Conservation (phyloP, 495 filamentous ascomycete species). For the Articulospora tetracladia region DNA sequence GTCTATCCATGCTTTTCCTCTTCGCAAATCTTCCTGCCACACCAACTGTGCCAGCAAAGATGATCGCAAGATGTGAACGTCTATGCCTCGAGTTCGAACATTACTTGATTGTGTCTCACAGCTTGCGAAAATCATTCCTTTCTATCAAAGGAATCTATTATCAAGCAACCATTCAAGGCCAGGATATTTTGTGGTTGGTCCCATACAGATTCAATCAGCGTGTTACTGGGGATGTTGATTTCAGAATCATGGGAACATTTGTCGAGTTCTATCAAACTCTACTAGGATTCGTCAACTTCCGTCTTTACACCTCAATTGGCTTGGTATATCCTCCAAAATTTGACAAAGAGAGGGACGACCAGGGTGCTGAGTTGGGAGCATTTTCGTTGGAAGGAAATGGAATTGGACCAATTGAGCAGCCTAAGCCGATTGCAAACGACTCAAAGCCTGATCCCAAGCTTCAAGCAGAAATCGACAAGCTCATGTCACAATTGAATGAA, state of each 20-base stretch:
- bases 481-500: slow-evolving; percentile 47
- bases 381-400: slow-evolving; percentile 79
- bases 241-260: slow-evolving; percentile 98
- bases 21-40: slow-evolving; percentile 95
- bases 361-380: slow-evolving; percentile 85
- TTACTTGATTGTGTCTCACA: slow-evolving; percentile 88
- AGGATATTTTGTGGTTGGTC: slow-evolving; percentile 95
- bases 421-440: slow-evolving; percentile 24
- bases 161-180: slow-evolving; percentile 96
- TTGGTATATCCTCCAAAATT: slow-evolving; percentile 95
- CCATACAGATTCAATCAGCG: slow-evolving; percentile 96
- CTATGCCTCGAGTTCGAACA: slow-evolving; percentile 94
- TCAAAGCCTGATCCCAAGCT: slow-evolving; percentile 38
- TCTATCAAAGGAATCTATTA: slow-evolving; percentile 99
- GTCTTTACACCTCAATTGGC: slow-evolving; percentile 85
- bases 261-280: slow-evolving; percentile 98
- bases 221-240: slow-evolving; percentile 90
- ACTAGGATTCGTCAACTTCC: slow-evolving; percentile 91
- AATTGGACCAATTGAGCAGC: slow-evolving; percentile 47
- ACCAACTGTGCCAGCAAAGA: slow-evolving; percentile 81
- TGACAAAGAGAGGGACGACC: slow-evolving; percentile 78
- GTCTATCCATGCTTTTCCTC: slow-evolving; percentile 91
- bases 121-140: slow-evolving; percentile 89
- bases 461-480: slow-evolving; percentile 51
- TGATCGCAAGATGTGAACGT: slow-evolving; percentile 86